Base-by-base conservation (phyloP, 768 basidiomycete species). In the Chiua virens region DNA sequence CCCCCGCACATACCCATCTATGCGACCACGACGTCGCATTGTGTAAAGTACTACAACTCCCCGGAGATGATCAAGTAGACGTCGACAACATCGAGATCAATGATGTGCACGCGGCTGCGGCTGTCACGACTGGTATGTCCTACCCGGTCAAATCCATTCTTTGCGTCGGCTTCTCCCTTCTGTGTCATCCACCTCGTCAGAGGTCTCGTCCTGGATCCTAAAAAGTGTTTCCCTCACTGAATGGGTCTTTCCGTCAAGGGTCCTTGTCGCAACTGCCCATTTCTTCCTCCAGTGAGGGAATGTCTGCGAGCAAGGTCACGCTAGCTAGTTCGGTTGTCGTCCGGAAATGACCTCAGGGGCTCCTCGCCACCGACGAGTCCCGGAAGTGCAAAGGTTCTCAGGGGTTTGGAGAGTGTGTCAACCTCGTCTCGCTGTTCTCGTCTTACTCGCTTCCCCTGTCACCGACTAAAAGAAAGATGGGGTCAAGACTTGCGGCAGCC, bases 331-430 rank as follows among this genome's bases (percentile, higher is more conserved):
- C 42, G 4, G 48, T 17, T 46, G 3, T 45, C 22, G 15, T 49
- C 55, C 2, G 18, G 44, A 39, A 36, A 37, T 30, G 53, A 45
- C 22, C 36, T 27, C 34, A 1, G 20, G 55, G 49, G 50, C 8
- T 50, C 22, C 20, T 59, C 60, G 21, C 51, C 52, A 15, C 42
- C 42, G 9, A 52, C 45, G 34, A 53, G 50, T 51, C 47, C 44
- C 14, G 42, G 45, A 8, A 25, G 46, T 15, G 55, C n/a, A 65
- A 56, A 36, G 56, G 67, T 54, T 46, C 60, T 20, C 65, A 65
- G 5, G 65, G 65, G 23, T 67, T 67, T 37, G 67, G 65, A 65
- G 63, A 62, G n/a, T 50, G 58, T 20, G 40, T 51, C 28, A 45
- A 36, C 4, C 51, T 56, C 2, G 13, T 52, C 6, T 62, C 60